Percentiles rank a stretch among this genome's conserved stretches.
phyloP scores from a whole-genome alignment of 2,329 filamentous ascomycete genomes.

The Fusarium mangiferae region DNA sequence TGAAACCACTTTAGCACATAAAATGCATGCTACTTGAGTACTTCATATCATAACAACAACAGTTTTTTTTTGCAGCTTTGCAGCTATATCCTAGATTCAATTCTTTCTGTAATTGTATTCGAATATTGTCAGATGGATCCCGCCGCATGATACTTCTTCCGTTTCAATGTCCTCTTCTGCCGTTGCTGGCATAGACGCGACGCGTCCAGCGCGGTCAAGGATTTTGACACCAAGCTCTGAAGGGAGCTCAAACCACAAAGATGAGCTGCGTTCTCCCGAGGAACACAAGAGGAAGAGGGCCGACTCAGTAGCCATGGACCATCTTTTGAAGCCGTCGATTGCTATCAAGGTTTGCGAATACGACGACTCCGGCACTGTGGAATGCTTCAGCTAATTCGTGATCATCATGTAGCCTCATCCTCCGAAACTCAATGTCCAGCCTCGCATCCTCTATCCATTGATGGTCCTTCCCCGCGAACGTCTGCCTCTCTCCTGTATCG shows the following conservation, averaged over 20 bases:
- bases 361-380: background rate
- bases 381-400: conserved; percentile 5
- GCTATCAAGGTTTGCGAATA: conserved; percentile 59
- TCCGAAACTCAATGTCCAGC: conserved; percentile 61
- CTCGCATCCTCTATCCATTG: conserved; percentile 67
- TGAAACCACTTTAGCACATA: conserved; percentile 30
- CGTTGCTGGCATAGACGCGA: conserved; percentile 57
- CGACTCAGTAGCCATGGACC: conserved; percentile 57
- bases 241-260: conserved; percentile 50
- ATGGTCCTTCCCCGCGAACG: conserved; percentile 71
- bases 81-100: conserved; percentile 14
- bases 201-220: conserved; percentile 57
- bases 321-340: conserved; percentile 63
- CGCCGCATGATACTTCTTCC: conserved; percentile 26
- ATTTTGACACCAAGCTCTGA: conserved; percentile 56
- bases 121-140: conserved; percentile 25
- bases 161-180: conserved; percentile 50
- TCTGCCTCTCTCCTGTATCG: conserved; percentile 70
- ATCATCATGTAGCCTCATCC: conserved; percentile 62
- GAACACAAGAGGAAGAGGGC: conserved; percentile 51
- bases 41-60: conserved; percentile 21
- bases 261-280: conserved; percentile 45
- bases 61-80: conserved; percentile 12
- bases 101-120: background rate
- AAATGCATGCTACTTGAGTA: conserved; percentile 6